Evolutionary conservation across 1,139 yeast species (phyloP), one percentile per base, ranked within the genome.

Genomic region (Debaryomyces nepalensis): DNA sequence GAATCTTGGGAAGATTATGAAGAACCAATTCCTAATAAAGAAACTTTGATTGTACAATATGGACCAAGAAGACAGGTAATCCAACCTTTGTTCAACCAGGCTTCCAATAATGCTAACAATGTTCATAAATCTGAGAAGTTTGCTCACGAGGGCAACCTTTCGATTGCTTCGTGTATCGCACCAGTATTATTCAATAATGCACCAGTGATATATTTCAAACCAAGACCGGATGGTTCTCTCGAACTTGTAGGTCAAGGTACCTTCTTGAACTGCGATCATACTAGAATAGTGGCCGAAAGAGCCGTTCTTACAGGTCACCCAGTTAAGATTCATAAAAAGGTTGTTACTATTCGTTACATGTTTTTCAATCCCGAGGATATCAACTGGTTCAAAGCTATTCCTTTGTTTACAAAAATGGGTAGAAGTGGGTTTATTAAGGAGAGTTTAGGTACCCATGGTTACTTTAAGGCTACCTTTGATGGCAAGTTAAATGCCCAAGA

Each of bases 371-470:
- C 89, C 9, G 90, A 87, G 34, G 99, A 95, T 61, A 87, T 95
- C 53, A 79, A 79, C 51, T 88, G 87, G 82, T 95, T 87, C 76
- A 88, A 88, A 70, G 86, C 95, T 4, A 85, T 95, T 52, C 98
- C 98, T 30, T 71, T 95, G 50, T 93, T 89, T 64, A 91, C 98
- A 36, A 89, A 88, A 62, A 77, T 84, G 54, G 99, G 99, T 40
- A 82, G 97, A 63, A 76, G 90, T 30, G 99, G 99, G 44, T 87
- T 85, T 63, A 89, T 95, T 63, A 91, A 89, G 65, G 98, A 93
- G 63, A 81, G 91, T 61, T 77, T 95, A 68, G 99, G 99, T 68
- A 95, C 99, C 3, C 99, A 95, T 64, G 99, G 99, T 50, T 89
- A 93, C 69, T 91, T 86, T 77, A 95, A 95, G 70, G 97, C 97